Evolutionary conservation across 148 eudicot genomes (phyloP).

Genomic region (Fagopyrum esculentum): DNA sequence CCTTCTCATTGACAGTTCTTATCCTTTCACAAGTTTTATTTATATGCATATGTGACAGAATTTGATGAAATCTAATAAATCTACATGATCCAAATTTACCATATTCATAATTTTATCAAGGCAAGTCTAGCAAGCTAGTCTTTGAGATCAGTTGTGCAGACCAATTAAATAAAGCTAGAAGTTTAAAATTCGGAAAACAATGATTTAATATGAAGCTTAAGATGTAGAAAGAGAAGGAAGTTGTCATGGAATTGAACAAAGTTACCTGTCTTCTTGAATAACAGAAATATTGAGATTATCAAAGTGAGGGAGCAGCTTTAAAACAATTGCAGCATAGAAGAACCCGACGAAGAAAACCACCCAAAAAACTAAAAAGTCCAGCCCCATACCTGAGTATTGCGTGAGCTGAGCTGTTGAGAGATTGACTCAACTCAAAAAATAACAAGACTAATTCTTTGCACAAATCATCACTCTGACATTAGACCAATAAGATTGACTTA

Average conservation of each 20-base stretch:
- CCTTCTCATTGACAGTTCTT: not conserved
- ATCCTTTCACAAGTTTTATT: not conserved
- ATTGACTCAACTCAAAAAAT: not conserved
- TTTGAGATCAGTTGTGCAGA: not conserved
- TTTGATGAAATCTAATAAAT: not conserved
- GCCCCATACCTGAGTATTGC: slow-evolving; percentile 27
- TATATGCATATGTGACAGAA: not conserved
- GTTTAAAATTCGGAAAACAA: not conserved
- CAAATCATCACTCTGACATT: not conserved
- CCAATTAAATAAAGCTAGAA: not conserved
- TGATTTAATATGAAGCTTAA: not conserved
- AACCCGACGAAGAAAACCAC: slow-evolving; percentile 33
- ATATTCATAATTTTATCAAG: not conserved
- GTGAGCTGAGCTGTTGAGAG: not conserved
- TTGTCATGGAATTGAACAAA: not conserved
- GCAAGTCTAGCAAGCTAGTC: not conserved
- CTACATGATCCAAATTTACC: not conserved
- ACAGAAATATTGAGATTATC: slow-evolving; percentile 37
- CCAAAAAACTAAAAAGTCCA: slow-evolving; percentile 34
- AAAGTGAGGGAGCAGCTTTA: slow-evolving; percentile 52
- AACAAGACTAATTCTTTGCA: not conserved
- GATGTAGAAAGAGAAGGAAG: not conserved
- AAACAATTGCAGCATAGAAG: slow-evolving; percentile 47
- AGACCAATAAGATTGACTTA: no score
- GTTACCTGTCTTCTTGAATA: slow-evolving; percentile 58